Evolutionary conservation across 805 yeast species (phyloP).

Genomic region (Ogataea methylovora): DNA sequence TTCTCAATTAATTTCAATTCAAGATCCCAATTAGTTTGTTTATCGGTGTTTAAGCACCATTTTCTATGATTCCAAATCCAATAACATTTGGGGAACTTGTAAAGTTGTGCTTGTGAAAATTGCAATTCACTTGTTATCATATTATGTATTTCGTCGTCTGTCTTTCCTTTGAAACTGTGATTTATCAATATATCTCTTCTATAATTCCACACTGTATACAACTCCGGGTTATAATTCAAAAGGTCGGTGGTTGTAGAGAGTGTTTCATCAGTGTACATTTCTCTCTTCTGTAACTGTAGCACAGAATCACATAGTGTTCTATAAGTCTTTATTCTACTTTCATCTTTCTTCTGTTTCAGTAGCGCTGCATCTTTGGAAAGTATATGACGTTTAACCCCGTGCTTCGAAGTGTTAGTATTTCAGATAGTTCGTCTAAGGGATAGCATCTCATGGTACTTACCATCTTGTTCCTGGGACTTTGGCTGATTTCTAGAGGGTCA

Average conservation of each 20-base stretch:
- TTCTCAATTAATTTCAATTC: slow-evolving; percentile 68
- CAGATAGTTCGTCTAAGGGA: no score
- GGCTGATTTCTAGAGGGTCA: no score
- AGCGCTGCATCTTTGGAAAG: not conserved
- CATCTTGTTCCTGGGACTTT: no score
- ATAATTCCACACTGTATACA: slow-evolving; percentile 85
- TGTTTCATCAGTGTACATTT: slow-evolving; percentile 27
- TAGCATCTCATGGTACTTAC: no score
- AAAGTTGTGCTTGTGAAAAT: slow-evolving; percentile 52
- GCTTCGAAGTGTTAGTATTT: no score
- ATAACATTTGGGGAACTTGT: slow-evolving; percentile 76
- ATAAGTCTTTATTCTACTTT: slow-evolving; percentile 50
- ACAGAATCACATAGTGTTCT: slow-evolving; percentile 35
- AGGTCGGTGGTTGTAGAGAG: slow-evolving; percentile 50
- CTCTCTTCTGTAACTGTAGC: slow-evolving; percentile 25
- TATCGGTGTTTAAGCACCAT: slow-evolving; percentile 62
- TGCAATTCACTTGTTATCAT: slow-evolving; percentile 49
- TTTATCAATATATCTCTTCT: slow-evolving; percentile 60
- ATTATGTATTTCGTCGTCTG: slow-evolving; percentile 16
- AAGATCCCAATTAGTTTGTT: slow-evolving; percentile 49
- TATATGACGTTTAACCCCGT: not conserved
- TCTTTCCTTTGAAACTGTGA: slow-evolving; percentile 17
- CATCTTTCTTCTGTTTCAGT: slow-evolving; percentile 35
- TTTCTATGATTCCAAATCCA: slow-evolving; percentile 95
- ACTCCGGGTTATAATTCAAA: slow-evolving; percentile 70